Evolutionary conservation across 1,139 yeast genomes (phyloP), one percentile per base, ranked within the genome.

Genomic region (Pneumocystis sp.): DNA sequence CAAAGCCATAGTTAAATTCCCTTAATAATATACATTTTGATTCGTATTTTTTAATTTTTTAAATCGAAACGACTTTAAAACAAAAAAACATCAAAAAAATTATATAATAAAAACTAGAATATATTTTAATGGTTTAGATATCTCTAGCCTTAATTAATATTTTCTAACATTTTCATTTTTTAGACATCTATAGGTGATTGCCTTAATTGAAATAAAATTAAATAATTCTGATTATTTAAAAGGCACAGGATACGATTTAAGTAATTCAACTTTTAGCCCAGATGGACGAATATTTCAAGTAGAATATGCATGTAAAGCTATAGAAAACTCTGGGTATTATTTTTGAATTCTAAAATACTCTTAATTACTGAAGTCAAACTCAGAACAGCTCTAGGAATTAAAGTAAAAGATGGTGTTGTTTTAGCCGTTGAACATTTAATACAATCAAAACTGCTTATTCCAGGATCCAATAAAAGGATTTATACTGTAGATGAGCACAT

Each of bases 281-380:
- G 98, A 95, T 76, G 99, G 99, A 64, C 84, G 98, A 78, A 93
- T 91, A 77, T 95, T 95, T 79, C 99, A 95, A 77, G 98, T 93
- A 34, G 98, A 95, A 77, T 95, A 95, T 73, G 99, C 99, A 61
- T 82, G 87, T 74, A 95, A 95, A 76, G 98, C 98, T 1, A 97
- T 93, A 7, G 98, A 95, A 76, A 91, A 90, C 74, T 97, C 69
- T 17, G 66, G 65, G 65, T 64, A 64, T 96, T 4, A 21, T 31
- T 25, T 37, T 35, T 15, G 3, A 21, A 19, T 40, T 5, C 25
- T 12, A 3, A 15, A 17, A 17, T 57, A 15, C 56, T 40, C 5
- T 35, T 61, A 40, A 35, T 21, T 61, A 21, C 50, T 29, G 3
- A 25, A 42, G 65, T 61, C 95, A 97, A 17, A 93, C 98, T 0